Conservation (phyloP, 306 rosid genomes). For the Echinosophora koreensis region DNA sequence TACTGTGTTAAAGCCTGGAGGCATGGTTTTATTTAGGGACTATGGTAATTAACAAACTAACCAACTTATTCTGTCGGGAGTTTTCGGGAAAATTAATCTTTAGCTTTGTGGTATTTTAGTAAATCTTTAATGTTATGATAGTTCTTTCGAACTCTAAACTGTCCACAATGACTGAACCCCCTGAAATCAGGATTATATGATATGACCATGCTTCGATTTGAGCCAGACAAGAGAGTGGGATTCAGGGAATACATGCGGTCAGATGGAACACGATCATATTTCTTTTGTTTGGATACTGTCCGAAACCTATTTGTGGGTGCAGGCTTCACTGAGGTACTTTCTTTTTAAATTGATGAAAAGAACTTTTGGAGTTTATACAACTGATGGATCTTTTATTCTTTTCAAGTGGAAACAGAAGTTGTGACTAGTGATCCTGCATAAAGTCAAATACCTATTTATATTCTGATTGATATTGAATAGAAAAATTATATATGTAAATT, state of each 20-base stretch:
- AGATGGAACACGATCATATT: slow-evolving; percentile 90
- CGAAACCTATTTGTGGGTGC: slow-evolving; percentile 73
- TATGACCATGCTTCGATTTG: slow-evolving; percentile 96
- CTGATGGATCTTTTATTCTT: slow-evolving; percentile 23
- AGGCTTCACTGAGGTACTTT: slow-evolving; percentile 86
- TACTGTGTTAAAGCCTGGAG: slow-evolving; percentile 85
- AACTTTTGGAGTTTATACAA: slow-evolving; percentile 25
- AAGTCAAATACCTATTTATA: slow-evolving; percentile 6
- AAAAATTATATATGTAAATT: slow-evolving; percentile 2
- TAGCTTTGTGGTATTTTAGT: slow-evolving; percentile 7
- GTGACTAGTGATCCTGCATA: slow-evolving; percentile 37
- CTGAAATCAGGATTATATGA: slow-evolving; percentile 85
- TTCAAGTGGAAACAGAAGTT: slow-evolving; percentile 18
- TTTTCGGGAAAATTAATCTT: neutral
- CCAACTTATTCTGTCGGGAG: slow-evolving; percentile 19
- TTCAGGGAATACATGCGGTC: slow-evolving; percentile 81
- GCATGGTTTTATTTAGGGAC: slow-evolving; percentile 87
- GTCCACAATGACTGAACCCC: slow-evolving; percentile 41
- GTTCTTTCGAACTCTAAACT: slow-evolving; percentile 32
- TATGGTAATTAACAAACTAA: slow-evolving; percentile 67
- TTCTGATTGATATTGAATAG: neutral
- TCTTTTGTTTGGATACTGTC: slow-evolving; percentile 78
- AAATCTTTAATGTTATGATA: slow-evolving; percentile 13
- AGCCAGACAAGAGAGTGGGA: slow-evolving; percentile 68
- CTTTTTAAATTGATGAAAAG: slow-evolving; percentile 33